Evolutionary conservation across 2,329 filamentous ascomycete genomes (phyloP).

Genomic region (Colletotrichum sp.): DNA sequence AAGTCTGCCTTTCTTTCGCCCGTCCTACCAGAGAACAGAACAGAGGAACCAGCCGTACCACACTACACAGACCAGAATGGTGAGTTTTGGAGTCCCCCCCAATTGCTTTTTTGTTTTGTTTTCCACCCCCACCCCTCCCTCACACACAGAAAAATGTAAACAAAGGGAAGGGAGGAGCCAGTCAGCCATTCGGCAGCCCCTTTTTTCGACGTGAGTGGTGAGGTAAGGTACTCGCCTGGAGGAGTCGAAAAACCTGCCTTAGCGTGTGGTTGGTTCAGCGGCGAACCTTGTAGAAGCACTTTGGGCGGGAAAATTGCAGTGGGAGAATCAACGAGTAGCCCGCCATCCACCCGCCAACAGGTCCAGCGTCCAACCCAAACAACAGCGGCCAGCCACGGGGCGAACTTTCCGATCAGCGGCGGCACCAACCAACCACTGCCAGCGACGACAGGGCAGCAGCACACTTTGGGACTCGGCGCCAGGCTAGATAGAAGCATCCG

Average conservation of each 20-base stretch:
- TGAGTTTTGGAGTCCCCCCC: conserved; percentile 30
- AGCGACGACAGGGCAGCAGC: neutral
- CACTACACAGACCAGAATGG: conserved; percentile 34
- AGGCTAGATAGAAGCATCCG: neutral
- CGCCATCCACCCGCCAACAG: conserved; percentile 23
- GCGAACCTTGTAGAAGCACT: conserved; percentile 11
- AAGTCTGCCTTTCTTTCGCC: neutral
- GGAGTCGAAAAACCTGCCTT: neutral
- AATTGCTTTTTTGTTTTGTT: conserved; percentile 12
- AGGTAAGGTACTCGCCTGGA: neutral
- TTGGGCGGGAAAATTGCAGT: neutral
- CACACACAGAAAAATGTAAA: conserved; percentile 12
- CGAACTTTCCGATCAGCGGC: conserved; percentile 5
- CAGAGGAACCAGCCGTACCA: neutral
- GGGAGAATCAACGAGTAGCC: neutral
- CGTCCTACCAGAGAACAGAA: neutral
- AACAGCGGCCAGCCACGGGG: neutral
- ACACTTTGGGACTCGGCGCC: neutral
- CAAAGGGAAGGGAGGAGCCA: conserved; percentile 3
- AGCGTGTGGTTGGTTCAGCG: conserved; percentile 14
- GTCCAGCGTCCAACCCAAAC: conserved; percentile 8
- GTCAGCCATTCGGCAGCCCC: conserved; percentile 7
- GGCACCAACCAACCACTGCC: neutral
- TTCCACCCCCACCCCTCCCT: neutral
- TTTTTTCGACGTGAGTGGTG: neutral